These are phyloP conservation scores for Lentinula edodes DNA, from an alignment of 768 basidiomycete genomes.

Conservation along the genomic window DNA sequence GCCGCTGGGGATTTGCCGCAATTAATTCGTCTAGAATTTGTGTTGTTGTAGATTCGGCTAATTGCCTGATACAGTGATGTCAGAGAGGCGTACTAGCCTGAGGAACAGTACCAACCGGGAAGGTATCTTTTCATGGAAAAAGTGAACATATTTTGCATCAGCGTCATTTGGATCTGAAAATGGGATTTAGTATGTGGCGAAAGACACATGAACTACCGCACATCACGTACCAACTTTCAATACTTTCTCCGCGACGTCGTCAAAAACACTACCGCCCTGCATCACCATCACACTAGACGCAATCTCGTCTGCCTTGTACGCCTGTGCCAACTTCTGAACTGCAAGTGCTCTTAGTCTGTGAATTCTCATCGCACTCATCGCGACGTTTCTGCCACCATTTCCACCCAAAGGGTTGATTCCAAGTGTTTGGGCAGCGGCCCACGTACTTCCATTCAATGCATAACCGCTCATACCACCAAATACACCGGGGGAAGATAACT, in stretches of 20 bases:
- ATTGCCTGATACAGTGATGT: conserved; percentile 46
- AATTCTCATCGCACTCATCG: conserved; percentile 82
- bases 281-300: conserved; percentile 93
- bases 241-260: conserved; percentile 87
- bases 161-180: conserved; percentile 63
- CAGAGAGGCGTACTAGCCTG: conserved; percentile 6
- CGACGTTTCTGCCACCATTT: conserved; percentile 50
- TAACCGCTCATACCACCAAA: conserved; percentile 22
- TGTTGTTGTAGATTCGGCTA: conserved; percentile 80
- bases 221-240: conserved; percentile 55
- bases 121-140: conserved; percentile 94
- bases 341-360: conserved; percentile 77
- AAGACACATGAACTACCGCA: not conserved
- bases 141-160: conserved; percentile 86
- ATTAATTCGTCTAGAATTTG: conserved; percentile 78
- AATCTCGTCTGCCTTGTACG: conserved; percentile 85
- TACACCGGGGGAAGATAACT: conserved; percentile 44
- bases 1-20: conserved; percentile 60
- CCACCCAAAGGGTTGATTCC: conserved; percentile 58
- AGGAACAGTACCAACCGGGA: conserved; percentile 54
- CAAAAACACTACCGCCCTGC: conserved; percentile 90
- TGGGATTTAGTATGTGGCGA: conserved; percentile 2
- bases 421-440: conserved; percentile 58
- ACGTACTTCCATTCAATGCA: conserved; percentile 40
- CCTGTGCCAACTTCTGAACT: conserved; percentile 81